Conservation (phyloP, 768 basidiomycete species). For the Suillus fuscotomentosus region DNA sequence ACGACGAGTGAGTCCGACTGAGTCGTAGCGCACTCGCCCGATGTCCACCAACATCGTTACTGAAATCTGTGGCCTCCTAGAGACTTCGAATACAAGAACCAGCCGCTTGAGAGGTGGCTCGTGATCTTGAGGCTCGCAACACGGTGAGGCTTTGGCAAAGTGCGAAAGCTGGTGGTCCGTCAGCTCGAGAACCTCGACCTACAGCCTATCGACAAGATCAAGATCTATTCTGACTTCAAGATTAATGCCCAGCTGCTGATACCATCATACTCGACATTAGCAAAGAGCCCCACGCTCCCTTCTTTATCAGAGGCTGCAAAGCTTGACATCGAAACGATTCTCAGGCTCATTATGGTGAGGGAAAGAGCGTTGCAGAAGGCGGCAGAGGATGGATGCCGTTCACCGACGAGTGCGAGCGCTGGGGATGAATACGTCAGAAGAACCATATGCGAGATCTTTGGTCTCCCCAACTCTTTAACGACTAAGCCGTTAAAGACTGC, state of each 20-base stretch:
- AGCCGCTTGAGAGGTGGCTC: slow-evolving; percentile 50
- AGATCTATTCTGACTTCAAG: slow-evolving; percentile 50
- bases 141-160: slow-evolving; percentile 53
- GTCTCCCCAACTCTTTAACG: slow-evolving; percentile 8
- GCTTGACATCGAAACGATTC: slow-evolving; percentile 55
- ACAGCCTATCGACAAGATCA: slow-evolving; percentile 51
- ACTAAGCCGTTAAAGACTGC: background rate
- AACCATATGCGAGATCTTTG: slow-evolving; percentile 35
- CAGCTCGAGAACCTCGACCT: slow-evolving; percentile 51
- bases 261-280: slow-evolving; percentile 50
- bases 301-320: slow-evolving; percentile 50
- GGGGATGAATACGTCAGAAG: slow-evolving; percentile 24
- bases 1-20: slow-evolving; percentile 41
- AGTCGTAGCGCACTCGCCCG: slow-evolving; percentile 10
- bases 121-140: slow-evolving; percentile 52
- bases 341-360: slow-evolving; percentile 51
- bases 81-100: slow-evolving; percentile 53
- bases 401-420: slow-evolving; percentile 26
- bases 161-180: slow-evolving; percentile 49
- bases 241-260: slow-evolving; percentile 51
- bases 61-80: slow-evolving; percentile 28
- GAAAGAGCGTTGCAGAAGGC: slow-evolving; percentile 43
- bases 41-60: background rate
- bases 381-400: slow-evolving; percentile 22
- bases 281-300: slow-evolving; percentile 50